Percentiles rank a stretch among this genome's conserved stretches.
Evolutionary conservation across 768 basidiomycete species (phyloP).

Genomic region (Collybia mongolica): DNA sequence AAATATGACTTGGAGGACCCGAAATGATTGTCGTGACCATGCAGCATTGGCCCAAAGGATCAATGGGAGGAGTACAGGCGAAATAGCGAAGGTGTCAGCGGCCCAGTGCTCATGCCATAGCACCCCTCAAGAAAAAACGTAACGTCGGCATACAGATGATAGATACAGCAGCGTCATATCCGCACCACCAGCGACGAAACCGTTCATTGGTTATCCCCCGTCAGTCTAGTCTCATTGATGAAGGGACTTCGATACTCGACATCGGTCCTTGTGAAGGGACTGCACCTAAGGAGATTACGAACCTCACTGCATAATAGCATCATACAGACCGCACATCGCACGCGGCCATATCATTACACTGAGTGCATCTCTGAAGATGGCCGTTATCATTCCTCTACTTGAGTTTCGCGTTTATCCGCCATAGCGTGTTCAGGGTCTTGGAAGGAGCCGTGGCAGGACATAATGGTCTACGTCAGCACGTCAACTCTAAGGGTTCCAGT

Average conservation of each 20-base stretch:
- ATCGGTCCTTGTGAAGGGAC: constrained; percentile 13
- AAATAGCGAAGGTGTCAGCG: no score
- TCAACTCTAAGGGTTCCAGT: neutral
- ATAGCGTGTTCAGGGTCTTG: no score
- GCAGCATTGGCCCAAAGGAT: no score
- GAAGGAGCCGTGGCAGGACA: neutral
- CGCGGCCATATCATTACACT: constrained; percentile 9
- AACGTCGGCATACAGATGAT: no score
- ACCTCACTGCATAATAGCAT: neutral
- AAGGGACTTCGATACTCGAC: constrained; percentile 9
- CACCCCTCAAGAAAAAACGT: no score
- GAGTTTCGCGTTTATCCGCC: constrained; percentile 13
- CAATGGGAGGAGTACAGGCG: no score
- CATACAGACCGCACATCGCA: neutral
- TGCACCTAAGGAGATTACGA: constrained; percentile 8
- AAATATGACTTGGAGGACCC: no score
- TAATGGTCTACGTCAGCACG: neutral
- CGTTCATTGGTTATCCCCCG: neutral
- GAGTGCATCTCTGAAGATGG: constrained; percentile 12
- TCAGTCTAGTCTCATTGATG: constrained; percentile 20
- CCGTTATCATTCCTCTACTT: constrained; percentile 12
- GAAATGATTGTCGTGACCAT: no score
- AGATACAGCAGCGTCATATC: no score
- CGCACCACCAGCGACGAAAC: no score
- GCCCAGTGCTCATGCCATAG: no score